A percentile compares a stretch with the other conserved stretches of the same genome.
These are phyloP conservation scores for Tephrocybe rancida DNA, from an alignment of 768 basidiomycete genomes.

Conservation along the genomic window DNA sequence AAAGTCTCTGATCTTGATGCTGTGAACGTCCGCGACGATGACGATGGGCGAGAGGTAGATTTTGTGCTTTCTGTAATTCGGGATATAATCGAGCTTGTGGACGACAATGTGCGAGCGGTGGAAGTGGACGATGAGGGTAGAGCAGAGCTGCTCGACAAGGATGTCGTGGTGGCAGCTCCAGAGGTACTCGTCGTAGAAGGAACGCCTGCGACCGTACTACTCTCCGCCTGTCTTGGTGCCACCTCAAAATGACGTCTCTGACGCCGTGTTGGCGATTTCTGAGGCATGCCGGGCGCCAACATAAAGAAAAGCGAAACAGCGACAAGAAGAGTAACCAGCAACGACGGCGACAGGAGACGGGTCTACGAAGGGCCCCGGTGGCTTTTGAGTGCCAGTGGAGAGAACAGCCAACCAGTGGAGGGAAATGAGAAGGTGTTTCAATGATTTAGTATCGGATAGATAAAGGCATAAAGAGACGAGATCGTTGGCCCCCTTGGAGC, in stretches of 20 bases:
- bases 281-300: constrained; percentile 7
- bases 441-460: neutral
- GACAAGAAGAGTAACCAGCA: neutral
- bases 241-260: constrained; percentile 11
- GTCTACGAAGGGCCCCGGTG: neutral
- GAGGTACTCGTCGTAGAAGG: neutral
- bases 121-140: constrained; percentile 2
- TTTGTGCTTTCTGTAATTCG: neutral
- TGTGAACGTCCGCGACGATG: neutral
- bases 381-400: neutral
- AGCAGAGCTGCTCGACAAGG: neutral
- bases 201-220: neutral
- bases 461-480: constrained; percentile 4
- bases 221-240: constrained; percentile 6
- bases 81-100: constrained; percentile 2
- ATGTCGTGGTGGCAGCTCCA: neutral
- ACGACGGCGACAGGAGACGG: neutral
- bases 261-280: neutral
- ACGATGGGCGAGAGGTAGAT: neutral
- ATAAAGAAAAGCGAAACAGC: neutral
- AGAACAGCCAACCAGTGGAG: constrained; percentile 10
- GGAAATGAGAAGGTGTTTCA: neutral
- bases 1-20: neutral
- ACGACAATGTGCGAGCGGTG: neutral
- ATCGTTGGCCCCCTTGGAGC: neutral